A percentile compares a stretch with the other conserved stretches of the same genome.
Conservation (phyloP, 257 asterid species). For the Solanum infundibuliforme region DNA sequence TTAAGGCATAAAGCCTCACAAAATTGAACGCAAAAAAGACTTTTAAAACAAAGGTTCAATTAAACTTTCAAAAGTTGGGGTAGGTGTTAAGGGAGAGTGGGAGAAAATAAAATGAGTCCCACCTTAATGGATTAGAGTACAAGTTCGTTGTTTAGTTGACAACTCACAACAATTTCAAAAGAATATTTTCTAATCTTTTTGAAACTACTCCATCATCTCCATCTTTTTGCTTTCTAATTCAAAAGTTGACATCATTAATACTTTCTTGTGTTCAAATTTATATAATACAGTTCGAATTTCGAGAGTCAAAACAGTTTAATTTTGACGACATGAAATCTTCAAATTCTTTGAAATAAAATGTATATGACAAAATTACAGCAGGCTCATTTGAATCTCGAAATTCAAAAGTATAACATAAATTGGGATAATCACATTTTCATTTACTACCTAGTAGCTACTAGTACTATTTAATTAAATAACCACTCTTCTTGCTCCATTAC, state of each 20-base stretch:
- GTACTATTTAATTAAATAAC: neutral
- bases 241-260: conserved; percentile 7
- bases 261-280: neutral
- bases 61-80: neutral
- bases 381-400: neutral
- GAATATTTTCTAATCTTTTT: neutral
- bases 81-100: neutral
- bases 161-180: neutral
- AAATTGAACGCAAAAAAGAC: neutral
- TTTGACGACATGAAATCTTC: neutral
- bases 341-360: neutral
- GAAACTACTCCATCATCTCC: conserved; percentile 34
- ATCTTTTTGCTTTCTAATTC: conserved; percentile 1
- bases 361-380: neutral
- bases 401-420: neutral
- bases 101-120: neutral
- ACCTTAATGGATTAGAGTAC: conserved; percentile 48
- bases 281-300: neutral
- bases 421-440: neutral
- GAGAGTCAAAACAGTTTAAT: too few relatives aligned
- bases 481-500: conserved; percentile 17
- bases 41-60: neutral
- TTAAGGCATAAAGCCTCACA: neutral
- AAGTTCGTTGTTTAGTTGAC: conserved; percentile 27
- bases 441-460: neutral